Conservation (phyloP, 2,329 filamentous ascomycete species). For the Blastomyces emzantsi region DNA sequence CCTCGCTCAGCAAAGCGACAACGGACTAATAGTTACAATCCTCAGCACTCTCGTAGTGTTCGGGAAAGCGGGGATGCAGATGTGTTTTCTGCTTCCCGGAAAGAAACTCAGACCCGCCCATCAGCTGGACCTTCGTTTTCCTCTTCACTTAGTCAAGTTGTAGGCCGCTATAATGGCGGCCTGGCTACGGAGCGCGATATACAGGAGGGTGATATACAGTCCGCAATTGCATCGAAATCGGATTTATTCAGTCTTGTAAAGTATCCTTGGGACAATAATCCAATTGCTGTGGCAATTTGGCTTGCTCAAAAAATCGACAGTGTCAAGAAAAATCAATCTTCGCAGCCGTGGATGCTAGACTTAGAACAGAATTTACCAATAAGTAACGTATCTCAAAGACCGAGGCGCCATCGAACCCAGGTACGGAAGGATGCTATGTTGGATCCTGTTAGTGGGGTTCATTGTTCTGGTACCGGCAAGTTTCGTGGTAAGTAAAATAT, state of each 20-base stretch:
- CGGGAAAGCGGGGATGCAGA: background rate
- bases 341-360: background rate
- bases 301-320: constrained; percentile 7
- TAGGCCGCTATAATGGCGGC: background rate
- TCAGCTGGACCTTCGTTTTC: background rate
- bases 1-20: background rate
- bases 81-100: background rate
- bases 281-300: constrained; percentile 10
- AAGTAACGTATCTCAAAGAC: background rate
- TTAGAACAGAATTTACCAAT: background rate
- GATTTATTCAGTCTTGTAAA: background rate
- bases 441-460: background rate
- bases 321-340: background rate
- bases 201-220: background rate
- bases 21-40: constrained; percentile 4
- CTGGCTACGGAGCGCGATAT: background rate
- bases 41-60: background rate
- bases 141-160: background rate
- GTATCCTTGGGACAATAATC: constrained; percentile 7
- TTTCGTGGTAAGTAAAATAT: background rate
- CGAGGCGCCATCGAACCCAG: background rate
- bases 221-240: background rate
- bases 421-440: background rate
- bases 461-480: background rate
- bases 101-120: background rate